phyloP scores from a whole-genome alignment of 305 asterid genomes.

The Fraxinus dipetala region DNA sequence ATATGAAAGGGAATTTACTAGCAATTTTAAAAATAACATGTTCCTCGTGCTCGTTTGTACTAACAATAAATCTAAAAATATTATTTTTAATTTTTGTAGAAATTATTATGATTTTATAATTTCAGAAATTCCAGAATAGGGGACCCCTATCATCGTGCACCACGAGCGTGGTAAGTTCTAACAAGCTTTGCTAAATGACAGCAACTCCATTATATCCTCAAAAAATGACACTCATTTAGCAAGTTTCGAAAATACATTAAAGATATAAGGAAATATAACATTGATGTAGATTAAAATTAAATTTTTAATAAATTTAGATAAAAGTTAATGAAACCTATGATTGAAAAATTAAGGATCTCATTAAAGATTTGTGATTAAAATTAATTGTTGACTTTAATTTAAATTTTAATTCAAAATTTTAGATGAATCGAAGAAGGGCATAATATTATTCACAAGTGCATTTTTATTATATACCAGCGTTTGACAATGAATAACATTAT shows the following conservation, averaged over 20 bases:
- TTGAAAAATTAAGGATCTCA: too few species aligned
- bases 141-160: not conserved
- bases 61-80: too few species aligned
- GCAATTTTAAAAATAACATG: not conserved
- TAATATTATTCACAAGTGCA: too few species aligned
- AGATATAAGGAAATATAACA: too few species aligned
- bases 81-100: too few species aligned
- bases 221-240: not conserved
- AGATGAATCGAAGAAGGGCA: not conserved
- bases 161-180: not conserved
- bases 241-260: not conserved
- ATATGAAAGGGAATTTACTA: too few species aligned
- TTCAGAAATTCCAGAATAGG: not conserved
- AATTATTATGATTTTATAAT: not conserved
- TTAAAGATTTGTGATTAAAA: too few species aligned
- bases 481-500: not conserved
- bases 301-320: too few species aligned
- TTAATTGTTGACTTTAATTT: too few species aligned
- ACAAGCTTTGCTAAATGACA: not conserved
- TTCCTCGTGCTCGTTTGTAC: not conserved
- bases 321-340: not conserved
- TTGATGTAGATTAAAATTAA: not conserved
- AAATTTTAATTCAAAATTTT: too few species aligned
- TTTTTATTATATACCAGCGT: not conserved
- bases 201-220: not conserved